phyloP scores from a whole-genome alignment of 805 yeast species.

The Naumovozyma castellii region DNA sequence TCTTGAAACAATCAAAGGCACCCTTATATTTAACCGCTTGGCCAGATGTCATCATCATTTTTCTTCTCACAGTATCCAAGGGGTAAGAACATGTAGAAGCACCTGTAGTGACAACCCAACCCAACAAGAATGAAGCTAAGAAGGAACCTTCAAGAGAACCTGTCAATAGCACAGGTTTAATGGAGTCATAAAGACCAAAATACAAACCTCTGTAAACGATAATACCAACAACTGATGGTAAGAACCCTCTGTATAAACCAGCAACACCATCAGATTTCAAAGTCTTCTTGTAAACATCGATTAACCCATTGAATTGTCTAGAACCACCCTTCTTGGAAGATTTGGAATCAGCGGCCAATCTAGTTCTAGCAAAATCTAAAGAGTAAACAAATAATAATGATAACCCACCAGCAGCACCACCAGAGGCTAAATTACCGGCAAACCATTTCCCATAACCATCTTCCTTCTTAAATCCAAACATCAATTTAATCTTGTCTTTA shows the following conservation, averaged over 20 bases:
- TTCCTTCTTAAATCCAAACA: conserved; percentile 94
- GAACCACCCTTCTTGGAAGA: conserved; percentile 76
- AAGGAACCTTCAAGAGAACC: conserved; percentile 90
- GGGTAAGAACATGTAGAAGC: conserved; percentile 98
- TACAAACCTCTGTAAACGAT: conserved; percentile 97
- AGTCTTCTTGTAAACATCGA: conserved; percentile 93
- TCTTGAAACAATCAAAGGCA: conserved; percentile 84
- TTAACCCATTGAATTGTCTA: conserved; percentile 92
- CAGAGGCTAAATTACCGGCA: conserved; percentile 95
- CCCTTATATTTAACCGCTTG: conserved; percentile 93
- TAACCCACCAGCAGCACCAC: conserved; percentile 92
- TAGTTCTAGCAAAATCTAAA: conserved; percentile 94
- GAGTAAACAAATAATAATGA: conserved; percentile 36
- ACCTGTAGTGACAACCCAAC: conserved; percentile 96
- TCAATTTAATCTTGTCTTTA: conserved; percentile 90
- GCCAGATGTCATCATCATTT: conserved; percentile 99
- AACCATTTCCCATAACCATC: conserved; percentile 90
- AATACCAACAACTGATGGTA: conserved; percentile 94
- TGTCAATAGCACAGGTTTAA: conserved; percentile 86
- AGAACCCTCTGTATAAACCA: conserved; percentile 98
- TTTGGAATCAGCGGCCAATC: conserved; percentile 97
- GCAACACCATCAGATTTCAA: conserved; percentile 91
- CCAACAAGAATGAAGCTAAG: conserved; percentile 89
- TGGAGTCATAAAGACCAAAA: conserved; percentile 94
- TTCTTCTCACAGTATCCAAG: conserved; percentile 97